These are phyloP conservation scores for Emmonsiellopsis sp. DNA, from an alignment of 2,329 filamentous ascomycete genomes.

Conservation along the genomic window DNA sequence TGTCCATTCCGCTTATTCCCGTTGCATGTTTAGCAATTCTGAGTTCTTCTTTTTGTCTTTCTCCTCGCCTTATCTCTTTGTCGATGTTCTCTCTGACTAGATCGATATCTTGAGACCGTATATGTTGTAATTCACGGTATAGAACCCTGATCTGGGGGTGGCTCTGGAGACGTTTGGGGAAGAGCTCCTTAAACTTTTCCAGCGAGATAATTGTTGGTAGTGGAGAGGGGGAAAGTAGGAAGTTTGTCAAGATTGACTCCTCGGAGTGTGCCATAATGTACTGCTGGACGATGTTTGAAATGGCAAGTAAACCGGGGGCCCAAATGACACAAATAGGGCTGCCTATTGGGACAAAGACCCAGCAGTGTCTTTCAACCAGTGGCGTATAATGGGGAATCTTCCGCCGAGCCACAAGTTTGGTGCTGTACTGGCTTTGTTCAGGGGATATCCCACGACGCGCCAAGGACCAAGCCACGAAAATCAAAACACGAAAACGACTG, in stretches of 20 bases:
- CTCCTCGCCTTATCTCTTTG: constrained; percentile 27
- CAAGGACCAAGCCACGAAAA: too few relatives aligned
- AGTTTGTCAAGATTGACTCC: constrained; percentile 64
- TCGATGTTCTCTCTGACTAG: constrained; percentile 49
- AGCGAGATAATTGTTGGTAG: constrained; percentile 66
- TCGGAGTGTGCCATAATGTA: constrained; percentile 62
- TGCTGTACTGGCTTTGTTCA: too few relatives aligned
- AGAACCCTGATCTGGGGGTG: constrained; percentile 61
- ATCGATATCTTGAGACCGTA: constrained; percentile 62
- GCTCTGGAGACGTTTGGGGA: constrained; percentile 57
- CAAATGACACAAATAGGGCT: neutral
- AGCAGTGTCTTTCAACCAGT: neutral
- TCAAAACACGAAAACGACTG: too few relatives aligned
- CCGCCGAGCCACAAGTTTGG: neutral
- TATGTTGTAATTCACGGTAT: constrained; percentile 70
- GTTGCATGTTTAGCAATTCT: constrained; percentile 23
- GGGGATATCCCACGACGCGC: too few relatives aligned
- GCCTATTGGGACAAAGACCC: neutral
- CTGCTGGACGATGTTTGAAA: neutral
- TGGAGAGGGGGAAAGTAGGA: constrained; percentile 66
- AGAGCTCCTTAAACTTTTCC: constrained; percentile 65
- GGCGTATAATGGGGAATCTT: neutral
- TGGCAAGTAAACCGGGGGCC: neutral
- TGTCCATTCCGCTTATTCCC: constrained; percentile 25
- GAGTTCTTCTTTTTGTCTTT: constrained; percentile 30